phyloP scores from a whole-genome alignment of 2,329 filamentous ascomycete species.

The Colletotrichum gigasporum region DNA sequence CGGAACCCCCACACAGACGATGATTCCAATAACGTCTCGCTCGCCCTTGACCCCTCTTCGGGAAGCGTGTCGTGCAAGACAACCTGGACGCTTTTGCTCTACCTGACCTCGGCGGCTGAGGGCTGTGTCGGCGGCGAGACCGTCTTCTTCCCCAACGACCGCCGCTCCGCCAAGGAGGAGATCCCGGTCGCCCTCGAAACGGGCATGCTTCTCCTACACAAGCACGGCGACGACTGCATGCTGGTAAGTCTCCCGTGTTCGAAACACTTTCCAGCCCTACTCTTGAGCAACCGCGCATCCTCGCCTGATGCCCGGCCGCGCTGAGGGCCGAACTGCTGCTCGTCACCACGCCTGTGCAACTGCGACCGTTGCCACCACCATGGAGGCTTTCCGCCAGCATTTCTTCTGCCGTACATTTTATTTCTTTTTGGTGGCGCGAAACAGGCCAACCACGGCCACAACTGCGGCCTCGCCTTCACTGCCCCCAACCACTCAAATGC shows the following conservation, averaged over 20 bases:
- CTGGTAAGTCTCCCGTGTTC: constrained; percentile 58
- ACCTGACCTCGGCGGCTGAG: constrained; percentile 70
- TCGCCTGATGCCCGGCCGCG: constrained; percentile 21
- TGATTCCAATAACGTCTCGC: constrained; percentile 76
- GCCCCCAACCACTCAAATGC: background rate
- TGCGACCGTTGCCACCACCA: constrained; percentile 23
- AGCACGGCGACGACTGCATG: constrained; percentile 89
- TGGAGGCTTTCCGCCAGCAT: background rate
- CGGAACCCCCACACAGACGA: constrained; percentile 69
- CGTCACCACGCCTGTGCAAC: background rate
- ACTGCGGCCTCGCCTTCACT: constrained; percentile 20
- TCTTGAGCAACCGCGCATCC: background rate
- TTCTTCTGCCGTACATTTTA: constrained; percentile 18
- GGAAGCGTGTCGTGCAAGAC: constrained; percentile 64
- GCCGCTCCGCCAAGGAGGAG: constrained; percentile 66
- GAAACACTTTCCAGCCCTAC: background rate
- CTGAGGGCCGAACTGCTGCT: background rate
- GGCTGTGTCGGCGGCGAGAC: constrained; percentile 89
- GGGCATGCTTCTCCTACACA: constrained; percentile 88
- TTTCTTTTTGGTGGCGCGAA: constrained; percentile 24
- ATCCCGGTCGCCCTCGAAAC: constrained; percentile 79
- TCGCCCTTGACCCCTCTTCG: constrained; percentile 45
- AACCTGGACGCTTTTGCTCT: constrained; percentile 91
- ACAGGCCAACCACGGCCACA: constrained; percentile 16
- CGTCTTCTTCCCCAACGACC: constrained; percentile 84